Base-by-base conservation (phyloP, 2,329 filamentous ascomycete genomes). In the Botryotinia globosa region DNA sequence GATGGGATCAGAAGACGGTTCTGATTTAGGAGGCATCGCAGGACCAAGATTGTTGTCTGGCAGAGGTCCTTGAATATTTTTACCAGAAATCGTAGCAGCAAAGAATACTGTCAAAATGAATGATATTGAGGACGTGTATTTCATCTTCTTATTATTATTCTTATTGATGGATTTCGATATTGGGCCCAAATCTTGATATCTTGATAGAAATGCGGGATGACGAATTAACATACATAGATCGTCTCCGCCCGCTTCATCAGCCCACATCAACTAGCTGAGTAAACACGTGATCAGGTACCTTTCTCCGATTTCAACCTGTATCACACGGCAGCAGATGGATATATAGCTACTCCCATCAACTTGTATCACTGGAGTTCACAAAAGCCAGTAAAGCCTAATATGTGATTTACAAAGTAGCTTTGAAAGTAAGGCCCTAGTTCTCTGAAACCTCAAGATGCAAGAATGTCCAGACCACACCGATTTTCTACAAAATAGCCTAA, bases 1-100 rank as follows among this genome's bases (percentile, higher is more conserved):
- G 63, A 77, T 37, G 16, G 76, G 73, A 75, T 70, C 77, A 74
- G 72, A 81, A 71, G 74, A 48, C 34, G 74, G 59, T 18, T 73
- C 71, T 37, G 73, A 58, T 42, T 73, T 51, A n/a, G 73, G 59
- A 25, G 78, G 78, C 74, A 80, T 78, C 4, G 75, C 73, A 5
- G 77, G 77, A 9, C 77, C 75, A 42, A 79, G 76, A 48, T 79
- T 76, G 34, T 69, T 66, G 34, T 76, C 64, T 34, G 74, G 22
- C 42, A 79, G 69, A 39, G 74, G 75, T 51, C 68, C 63, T 74
- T 77, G 77, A 20, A 59, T 51, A 25, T 70, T 34, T 64, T 74
- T 73, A 54, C 64, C 37, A 20, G 64, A 34, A 22, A 61, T 56
- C 22, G 74, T 54, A 29, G 73, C 64, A 56, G 73, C 62, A 34